A percentile compares a stretch with the other conserved stretches of the same genome.
phyloP scores from a whole-genome alignment of 2,329 filamentous ascomycete species.

The Paracoccidioides lutzii region DNA sequence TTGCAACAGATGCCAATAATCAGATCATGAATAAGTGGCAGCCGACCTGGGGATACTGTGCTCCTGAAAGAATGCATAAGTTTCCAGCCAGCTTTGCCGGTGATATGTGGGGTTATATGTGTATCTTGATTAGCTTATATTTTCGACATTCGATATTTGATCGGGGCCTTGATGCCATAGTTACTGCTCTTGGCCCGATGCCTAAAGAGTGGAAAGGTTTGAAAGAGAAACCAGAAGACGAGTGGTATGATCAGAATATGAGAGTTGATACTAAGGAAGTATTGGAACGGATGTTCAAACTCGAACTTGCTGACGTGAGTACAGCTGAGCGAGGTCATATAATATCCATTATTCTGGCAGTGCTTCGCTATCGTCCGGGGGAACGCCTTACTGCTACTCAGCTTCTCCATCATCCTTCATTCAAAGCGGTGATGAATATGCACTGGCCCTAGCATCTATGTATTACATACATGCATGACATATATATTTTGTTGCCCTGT shows the following conservation, averaged over 20 bases:
- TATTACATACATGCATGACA: no score
- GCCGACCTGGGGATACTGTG: conserved; percentile 8
- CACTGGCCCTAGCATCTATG: background rate
- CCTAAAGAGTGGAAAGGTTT: conserved; percentile 1
- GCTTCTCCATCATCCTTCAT: conserved; percentile 2
- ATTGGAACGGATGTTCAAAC: background rate
- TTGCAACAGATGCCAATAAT: conserved; percentile 5
- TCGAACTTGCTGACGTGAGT: background rate
- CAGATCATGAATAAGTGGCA: background rate
- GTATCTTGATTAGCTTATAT: conserved; percentile 8
- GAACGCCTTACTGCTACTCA: conserved; percentile 1
- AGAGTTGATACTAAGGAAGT: background rate
- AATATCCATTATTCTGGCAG: background rate
- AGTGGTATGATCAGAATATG: conserved; percentile 1
- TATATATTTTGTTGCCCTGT: background rate
- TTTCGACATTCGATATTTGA: conserved; percentile 5
- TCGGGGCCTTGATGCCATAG: conserved; percentile 1
- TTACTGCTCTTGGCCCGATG: background rate
- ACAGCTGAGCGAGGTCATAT: background rate
- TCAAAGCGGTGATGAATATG: conserved; percentile 1
- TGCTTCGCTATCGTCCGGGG: background rate
- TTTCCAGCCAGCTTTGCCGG: conserved; percentile 7
- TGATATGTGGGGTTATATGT: conserved; percentile 13
- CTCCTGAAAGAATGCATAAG: conserved; percentile 8
- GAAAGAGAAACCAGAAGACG: background rate